Conservation (phyloP, 2,329 filamentous ascomycete species). For the Penicillium sp. region DNA sequence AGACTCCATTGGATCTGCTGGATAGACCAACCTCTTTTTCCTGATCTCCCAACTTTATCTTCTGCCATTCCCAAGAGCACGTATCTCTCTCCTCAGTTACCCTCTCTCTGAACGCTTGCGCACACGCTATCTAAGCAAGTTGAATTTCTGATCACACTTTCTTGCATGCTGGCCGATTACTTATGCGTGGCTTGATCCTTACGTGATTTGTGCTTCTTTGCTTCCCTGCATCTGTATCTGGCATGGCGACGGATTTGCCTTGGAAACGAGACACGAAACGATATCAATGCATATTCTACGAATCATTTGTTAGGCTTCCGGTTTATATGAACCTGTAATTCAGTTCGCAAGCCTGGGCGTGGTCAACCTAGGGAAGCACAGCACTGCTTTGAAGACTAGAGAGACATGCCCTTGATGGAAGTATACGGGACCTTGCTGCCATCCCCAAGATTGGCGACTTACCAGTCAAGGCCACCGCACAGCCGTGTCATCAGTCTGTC, state of each 20-base stretch:
- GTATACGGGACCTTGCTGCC: neutral
- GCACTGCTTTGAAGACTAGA: too few relatives aligned
- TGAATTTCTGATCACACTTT: slow-evolving; percentile 14
- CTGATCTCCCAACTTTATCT: neutral
- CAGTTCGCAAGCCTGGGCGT: too few relatives aligned
- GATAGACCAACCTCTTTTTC: neutral
- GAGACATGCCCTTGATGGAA: too few relatives aligned
- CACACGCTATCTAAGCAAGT: slow-evolving; percentile 7
- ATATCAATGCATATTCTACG: slow-evolving; percentile 3
- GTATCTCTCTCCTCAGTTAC: neutral
- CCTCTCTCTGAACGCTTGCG: neutral
- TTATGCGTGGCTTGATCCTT: neutral
- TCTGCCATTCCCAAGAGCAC: neutral
- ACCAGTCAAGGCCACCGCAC: too few relatives aligned
- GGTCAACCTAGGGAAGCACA: too few relatives aligned
- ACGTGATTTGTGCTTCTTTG: neutral
- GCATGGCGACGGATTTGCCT: slow-evolving; percentile 13
- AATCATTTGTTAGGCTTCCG: neutral
- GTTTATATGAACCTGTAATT: neutral
- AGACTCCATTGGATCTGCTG: neutral
- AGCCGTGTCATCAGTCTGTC: too few relatives aligned
- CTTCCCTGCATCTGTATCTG: slow-evolving; percentile 15
- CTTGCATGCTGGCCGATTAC: neutral
- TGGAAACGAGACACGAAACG: slow-evolving; percentile 23
- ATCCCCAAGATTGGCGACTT: neutral